A percentile compares a stretch with the other conserved stretches of the same genome.
These are phyloP conservation scores for Trichoderma lentiforme DNA, from an alignment of 2,329 filamentous ascomycete species.

Conservation along the genomic window DNA sequence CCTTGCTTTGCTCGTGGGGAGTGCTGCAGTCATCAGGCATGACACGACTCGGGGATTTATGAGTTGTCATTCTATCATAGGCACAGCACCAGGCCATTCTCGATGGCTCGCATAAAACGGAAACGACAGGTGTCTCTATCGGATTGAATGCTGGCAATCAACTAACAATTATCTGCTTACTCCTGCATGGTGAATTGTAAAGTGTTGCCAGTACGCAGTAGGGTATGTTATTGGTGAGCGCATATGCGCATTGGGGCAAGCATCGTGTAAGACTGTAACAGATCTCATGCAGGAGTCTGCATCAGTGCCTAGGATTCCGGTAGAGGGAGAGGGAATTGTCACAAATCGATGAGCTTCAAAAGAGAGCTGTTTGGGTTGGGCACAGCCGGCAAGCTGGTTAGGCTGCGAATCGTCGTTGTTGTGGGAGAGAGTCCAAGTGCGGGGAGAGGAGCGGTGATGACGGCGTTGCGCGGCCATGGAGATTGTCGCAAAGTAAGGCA, in stretches of 20 bases:
- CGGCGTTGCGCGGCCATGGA: background rate
- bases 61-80: background rate
- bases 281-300: background rate
- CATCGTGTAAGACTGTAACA: background rate
- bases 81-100: background rate
- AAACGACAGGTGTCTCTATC: slow-evolving; percentile 4
- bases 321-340: background rate
- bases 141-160: background rate
- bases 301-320: background rate
- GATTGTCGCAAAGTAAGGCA: background rate
- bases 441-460: slow-evolving; percentile 3
- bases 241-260: background rate
- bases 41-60: slow-evolving; percentile 2
- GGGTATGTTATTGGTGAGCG: background rate
- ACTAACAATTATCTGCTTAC: background rate
- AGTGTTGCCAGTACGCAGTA: background rate
- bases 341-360: background rate
- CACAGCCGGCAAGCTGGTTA: slow-evolving; percentile 1
- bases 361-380: background rate
- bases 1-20: background rate
- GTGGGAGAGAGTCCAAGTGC: slow-evolving; percentile 5
- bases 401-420: slow-evolving; percentile 2
- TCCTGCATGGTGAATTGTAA: slow-evolving; percentile 9
- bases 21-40: background rate
- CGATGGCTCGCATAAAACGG: background rate